Percentiles rank a stretch among this genome's conserved stretches.
Evolutionary conservation across 2,329 filamentous ascomycete genomes (phyloP).

Genomic region (Pyricularia sp.): DNA sequence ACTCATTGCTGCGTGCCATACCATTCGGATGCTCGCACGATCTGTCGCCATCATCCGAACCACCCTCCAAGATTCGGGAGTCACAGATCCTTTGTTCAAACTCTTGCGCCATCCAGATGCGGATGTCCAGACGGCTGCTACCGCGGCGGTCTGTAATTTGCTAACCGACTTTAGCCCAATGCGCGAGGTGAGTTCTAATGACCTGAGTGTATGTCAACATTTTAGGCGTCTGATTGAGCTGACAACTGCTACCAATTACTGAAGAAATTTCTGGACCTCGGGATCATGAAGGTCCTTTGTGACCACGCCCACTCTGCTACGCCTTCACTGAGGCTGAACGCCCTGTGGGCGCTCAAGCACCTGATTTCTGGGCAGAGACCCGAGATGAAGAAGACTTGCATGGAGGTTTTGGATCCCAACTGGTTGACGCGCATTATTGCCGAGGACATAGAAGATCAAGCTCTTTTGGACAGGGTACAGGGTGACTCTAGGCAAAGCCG

Average conservation of each 20-base stretch:
- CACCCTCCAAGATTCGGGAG: constrained; percentile 74
- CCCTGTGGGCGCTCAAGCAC: constrained; percentile 91
- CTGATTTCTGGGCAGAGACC: constrained; percentile 65
- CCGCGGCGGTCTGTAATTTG: constrained; percentile 75
- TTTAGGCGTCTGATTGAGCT: not conserved
- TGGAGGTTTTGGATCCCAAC: constrained; percentile 66
- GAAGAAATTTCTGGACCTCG: constrained; percentile 62
- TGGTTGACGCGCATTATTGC: constrained; percentile 59
- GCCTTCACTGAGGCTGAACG: constrained; percentile 71
- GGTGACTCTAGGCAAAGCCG: not conserved
- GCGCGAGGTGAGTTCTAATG: constrained; percentile 55
- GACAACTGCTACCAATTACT: not conserved
- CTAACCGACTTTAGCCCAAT: constrained; percentile 86
- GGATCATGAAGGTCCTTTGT: constrained; percentile 69
- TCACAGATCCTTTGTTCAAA: constrained; percentile 66
- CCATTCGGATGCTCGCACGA: constrained; percentile 70
- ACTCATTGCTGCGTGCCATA: constrained; percentile 76
- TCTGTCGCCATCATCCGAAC: constrained; percentile 80
- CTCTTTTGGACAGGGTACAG: constrained; percentile 6
- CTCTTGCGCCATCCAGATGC: constrained; percentile 67
- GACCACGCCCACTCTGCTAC: constrained; percentile 76
- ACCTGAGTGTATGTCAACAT: not conserved
- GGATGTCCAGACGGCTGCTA: constrained; percentile 79
- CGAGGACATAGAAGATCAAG: constrained; percentile 13
- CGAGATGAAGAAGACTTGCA: constrained; percentile 64